A percentile compares a stretch with the other conserved stretches of the same genome.
phyloP scores from a whole-genome alignment of 441 rosid genomes.

The Gossypium trilobum region DNA sequence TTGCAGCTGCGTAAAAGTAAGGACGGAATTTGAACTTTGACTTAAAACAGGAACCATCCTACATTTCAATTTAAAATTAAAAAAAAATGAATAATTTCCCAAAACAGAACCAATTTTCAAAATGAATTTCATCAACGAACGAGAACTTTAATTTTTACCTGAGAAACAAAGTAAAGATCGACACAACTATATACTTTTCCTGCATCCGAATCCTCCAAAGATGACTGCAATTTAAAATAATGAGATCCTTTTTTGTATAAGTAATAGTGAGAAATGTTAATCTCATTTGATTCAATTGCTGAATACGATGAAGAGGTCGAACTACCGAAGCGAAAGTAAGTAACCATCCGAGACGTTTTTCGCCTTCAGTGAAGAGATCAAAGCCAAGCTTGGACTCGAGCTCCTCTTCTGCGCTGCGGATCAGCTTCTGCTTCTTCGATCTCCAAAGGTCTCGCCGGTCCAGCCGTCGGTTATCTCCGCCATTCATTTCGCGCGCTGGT shows the following conservation, averaged over 20 bases:
- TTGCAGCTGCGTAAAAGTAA: constrained; percentile 78
- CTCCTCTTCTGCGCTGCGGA: constrained; percentile 73
- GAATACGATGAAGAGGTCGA: neutral
- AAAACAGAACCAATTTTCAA: neutral
- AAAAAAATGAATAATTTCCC: neutral
- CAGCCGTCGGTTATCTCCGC: constrained; percentile 36
- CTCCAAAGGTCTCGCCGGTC: constrained; percentile 44
- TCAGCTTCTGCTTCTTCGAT: constrained; percentile 54
- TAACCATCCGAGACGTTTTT: constrained; percentile 88
- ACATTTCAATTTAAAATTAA: constrained; percentile 13
- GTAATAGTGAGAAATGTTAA: neutral
- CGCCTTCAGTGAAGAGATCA: constrained; percentile 78
- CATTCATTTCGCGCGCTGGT: constrained; percentile 20
- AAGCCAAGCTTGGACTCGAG: constrained; percentile 85
- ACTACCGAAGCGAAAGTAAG: constrained; percentile 77
- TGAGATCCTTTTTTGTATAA: neutral
- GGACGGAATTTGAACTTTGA: constrained; percentile 85
- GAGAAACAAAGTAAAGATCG: constrained; percentile 82
- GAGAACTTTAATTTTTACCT: constrained; percentile 40
- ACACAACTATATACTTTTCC: constrained; percentile 62
- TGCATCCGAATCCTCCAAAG: constrained; percentile 69
- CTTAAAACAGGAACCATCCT: constrained; percentile 91
- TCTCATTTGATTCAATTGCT: neutral
- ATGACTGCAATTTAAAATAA: constrained; percentile 48
- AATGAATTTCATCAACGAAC: neutral